Evolutionary conservation across 2,329 filamentous ascomycete genomes (phyloP), one percentile per base, ranked within the genome.

Genomic region (Cyphellophora europaea): DNA sequence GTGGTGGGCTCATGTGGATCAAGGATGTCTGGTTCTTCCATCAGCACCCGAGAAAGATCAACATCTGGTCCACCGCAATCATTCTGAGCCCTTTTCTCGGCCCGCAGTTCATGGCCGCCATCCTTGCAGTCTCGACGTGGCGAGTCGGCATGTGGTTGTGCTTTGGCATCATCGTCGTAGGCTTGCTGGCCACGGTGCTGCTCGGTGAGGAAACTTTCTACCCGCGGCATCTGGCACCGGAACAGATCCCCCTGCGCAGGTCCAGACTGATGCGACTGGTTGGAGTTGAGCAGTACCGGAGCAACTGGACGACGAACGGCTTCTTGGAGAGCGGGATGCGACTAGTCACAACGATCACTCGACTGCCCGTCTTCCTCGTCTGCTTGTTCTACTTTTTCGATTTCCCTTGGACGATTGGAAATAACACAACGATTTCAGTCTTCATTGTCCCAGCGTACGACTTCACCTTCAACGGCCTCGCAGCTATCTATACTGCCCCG

Each of bases 21-120:
- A 67, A 72, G 35, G 72, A 77, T 50, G 61, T 74, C 38, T 77
- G 73, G 57, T 76, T 72, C 56, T 72, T 74, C 52, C 72, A 77
- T 44, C 65, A 75, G 41, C 58, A 68, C 21, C 50, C 57, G 3
- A 35, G 43, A 8, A 47, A 47, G 33, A 61, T 62, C 48, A 59
- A 58, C 33, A 49, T 59, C 27, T 59, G 57, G 65, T 53, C 50
- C 8, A 52, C 51, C 6, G 45, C 47, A n/a, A 56, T 61, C 38
- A 53, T 63, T 33, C 32, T 59, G 18, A 54, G 52, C 11, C 68
- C 58, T 5, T 61, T 60, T 41, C 36, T 60, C 14, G 58, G 58
- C 3, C 58, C 58, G 6, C 42, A 58, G 29, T 47, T 59, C 58
- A 34, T 72, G 4, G 64, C 66, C 6, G 74, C 73, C 45, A 66